Evolutionary conservation across 1,284 basidiomycete genomes (phyloP).

Genomic region (Grifola frondosa): DNA sequence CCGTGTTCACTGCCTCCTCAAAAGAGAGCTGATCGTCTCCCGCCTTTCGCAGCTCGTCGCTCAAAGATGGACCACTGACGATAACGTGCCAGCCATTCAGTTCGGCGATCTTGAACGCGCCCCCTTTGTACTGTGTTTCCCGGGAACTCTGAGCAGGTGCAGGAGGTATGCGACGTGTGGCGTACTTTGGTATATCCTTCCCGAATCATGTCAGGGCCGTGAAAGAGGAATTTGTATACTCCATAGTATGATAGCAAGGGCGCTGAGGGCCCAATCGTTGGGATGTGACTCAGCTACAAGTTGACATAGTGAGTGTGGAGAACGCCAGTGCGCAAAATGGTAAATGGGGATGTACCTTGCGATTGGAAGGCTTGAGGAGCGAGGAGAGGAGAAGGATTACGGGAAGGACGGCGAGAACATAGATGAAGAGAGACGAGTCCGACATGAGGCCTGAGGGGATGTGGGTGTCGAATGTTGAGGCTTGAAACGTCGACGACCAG

Average conservation of each 20-base stretch:
- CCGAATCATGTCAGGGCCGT: slow-evolving; percentile 34
- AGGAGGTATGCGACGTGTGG: background rate
- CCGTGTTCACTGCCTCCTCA: slow-evolving; percentile 26
- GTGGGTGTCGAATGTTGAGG: too few species aligned
- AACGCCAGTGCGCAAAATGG: too few species aligned
- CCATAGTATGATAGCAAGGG: slow-evolving; percentile 37
- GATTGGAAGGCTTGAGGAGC: too few species aligned
- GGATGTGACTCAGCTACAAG: too few species aligned
- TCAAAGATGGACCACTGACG: slow-evolving; percentile 19
- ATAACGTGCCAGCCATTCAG: slow-evolving; percentile 33
- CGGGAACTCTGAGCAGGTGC: too few species aligned
- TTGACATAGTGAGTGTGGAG: too few species aligned
- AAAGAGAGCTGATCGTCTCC: slow-evolving; percentile 33
- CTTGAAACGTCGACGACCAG: too few species aligned
- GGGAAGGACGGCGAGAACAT: too few species aligned
- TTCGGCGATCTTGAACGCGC: slow-evolving; percentile 36
- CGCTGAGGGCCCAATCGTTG: slow-evolving; percentile 36
- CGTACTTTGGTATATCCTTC: slow-evolving; percentile 38
- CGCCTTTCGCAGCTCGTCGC: slow-evolving; percentile 30
- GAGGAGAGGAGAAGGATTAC: too few species aligned
- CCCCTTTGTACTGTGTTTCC: slow-evolving; percentile 15
- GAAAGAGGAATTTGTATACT: slow-evolving; percentile 27
- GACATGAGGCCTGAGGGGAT: too few species aligned
- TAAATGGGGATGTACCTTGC: too few species aligned
- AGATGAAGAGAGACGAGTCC: too few species aligned